Base-by-base conservation (phyloP, 495 filamentous ascomycete genomes). In the Lasiosphaeria miniovina region DNA sequence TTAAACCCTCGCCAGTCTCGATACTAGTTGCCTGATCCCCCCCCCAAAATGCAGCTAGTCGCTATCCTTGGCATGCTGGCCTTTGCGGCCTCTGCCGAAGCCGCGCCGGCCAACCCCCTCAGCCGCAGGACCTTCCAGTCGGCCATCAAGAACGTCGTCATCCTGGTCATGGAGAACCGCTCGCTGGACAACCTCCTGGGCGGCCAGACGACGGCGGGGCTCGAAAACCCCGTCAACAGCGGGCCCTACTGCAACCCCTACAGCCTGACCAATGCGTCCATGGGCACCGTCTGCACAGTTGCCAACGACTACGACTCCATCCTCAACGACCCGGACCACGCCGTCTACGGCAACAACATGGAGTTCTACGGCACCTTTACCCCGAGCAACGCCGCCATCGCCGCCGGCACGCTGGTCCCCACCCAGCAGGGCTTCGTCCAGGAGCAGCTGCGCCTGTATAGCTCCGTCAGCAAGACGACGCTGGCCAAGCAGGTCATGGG, bases 321-420 rank as follows among this genome's bases (percentile, higher is more conserved):
- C 15, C 46, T 71, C 8, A 71, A 83, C 62, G 80, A 83, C 63
- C 80, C 80, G 12, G 74, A 77, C 61, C 80, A 83, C 65, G 68
- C 73, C 34, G 71, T 83, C 50, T 74, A 69, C 17, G 80, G 79
- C 54, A 77, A 77, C 64, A 83, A 81, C 65, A 74, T 82, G 59
- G 69, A 83, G 68, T 73, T 82, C 68, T 82, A 74, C 58, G 73
- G 75, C 52, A 74, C 70, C 11, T 81, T 70, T 52, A 62, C 59
- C 9, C 80, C 80, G 0, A 66, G 72, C 66, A 77, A 81, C 38
- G 61, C 41, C 4, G 63, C 59, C 11, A 75, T 78, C 61, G 73
- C 69, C 6, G 48, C 57, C 15, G 71, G 71, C 58, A 69, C 71
- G 1, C 24, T 59, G 17, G 24, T 38, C 24, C 41, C 56, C 62